These are phyloP conservation scores for Ogataea siamensis DNA, from an alignment of 805 yeast species.

Conservation along the genomic window DNA sequence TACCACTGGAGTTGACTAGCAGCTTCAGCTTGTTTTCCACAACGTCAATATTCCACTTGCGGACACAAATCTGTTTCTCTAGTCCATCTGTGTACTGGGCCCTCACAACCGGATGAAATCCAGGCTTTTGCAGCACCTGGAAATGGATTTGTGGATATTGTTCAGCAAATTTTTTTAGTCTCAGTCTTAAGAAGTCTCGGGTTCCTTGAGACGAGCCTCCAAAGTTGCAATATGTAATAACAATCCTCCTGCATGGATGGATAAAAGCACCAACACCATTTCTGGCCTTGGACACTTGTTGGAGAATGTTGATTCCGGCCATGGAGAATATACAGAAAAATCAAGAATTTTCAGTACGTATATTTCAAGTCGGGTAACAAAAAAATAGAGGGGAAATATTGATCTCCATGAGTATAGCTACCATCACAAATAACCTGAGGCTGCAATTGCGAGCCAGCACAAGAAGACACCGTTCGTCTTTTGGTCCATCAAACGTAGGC, in stretches of 20 bases:
- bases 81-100: slow-evolving; percentile 51
- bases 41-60: slow-evolving; percentile 62
- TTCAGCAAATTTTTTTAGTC: slow-evolving; percentile 54
- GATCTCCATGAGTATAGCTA: background rate
- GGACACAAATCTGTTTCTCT: slow-evolving; percentile 57
- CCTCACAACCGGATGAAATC: slow-evolving; percentile 70
- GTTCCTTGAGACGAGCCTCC: slow-evolving; percentile 93
- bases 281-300: slow-evolving; percentile 58
- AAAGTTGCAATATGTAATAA: slow-evolving; percentile 86
- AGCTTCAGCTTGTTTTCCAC: slow-evolving; percentile 65
- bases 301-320: slow-evolving; percentile 53
- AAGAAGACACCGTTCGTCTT: slow-evolving; percentile 2
- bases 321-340: slow-evolving; percentile 13
- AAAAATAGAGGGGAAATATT: slow-evolving; percentile 6
- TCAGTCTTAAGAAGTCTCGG: slow-evolving; percentile 56
- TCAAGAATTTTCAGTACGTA: slow-evolving; percentile 1
- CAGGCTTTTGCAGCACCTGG: slow-evolving; percentile 64
- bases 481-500: slow-evolving; percentile 34
- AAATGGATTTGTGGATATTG: slow-evolving; percentile 68
- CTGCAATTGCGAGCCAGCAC: background rate
- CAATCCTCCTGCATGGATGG: slow-evolving; percentile 70
- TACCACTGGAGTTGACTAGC: slow-evolving; percentile 69
- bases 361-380: slow-evolving; percentile 4
- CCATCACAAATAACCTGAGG: background rate
- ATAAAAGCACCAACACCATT: slow-evolving; percentile 78